These are phyloP conservation scores for Fusarium illudens DNA, from an alignment of 2,329 filamentous ascomycete species.

Conservation along the genomic window DNA sequence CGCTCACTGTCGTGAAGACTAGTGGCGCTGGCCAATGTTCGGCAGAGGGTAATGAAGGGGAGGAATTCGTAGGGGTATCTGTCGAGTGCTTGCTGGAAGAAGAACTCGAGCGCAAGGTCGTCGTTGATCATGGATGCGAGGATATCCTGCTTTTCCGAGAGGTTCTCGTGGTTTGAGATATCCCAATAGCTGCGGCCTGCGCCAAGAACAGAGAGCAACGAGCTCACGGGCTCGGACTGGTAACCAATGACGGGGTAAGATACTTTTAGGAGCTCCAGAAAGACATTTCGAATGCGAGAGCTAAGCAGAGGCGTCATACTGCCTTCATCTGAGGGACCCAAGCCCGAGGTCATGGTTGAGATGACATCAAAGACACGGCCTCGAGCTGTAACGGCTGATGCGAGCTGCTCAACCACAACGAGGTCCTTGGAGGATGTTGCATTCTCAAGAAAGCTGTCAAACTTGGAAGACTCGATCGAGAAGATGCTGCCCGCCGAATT, in stretches of 20 bases:
- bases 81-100: constrained; percentile 73
- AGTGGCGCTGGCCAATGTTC: constrained; percentile 61
- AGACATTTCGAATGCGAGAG: constrained; percentile 68
- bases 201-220: constrained; percentile 71
- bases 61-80: constrained; percentile 88
- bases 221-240: constrained; percentile 72
- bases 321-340: constrained; percentile 56
- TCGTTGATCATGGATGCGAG: constrained; percentile 48
- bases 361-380: constrained; percentile 64
- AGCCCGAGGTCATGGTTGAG: constrained; percentile 56
- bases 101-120: constrained; percentile 61
- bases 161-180: constrained; percentile 50
- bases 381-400: constrained; percentile 57
- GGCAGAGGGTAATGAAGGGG: constrained; percentile 78
- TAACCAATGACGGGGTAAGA: constrained; percentile 75
- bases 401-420: constrained; percentile 60
- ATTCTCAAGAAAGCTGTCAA: constrained; percentile 65
- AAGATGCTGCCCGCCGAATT: constrained; percentile 70
- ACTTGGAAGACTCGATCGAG: constrained; percentile 67
- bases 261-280: constrained; percentile 76
- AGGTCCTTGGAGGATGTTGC: constrained; percentile 61
- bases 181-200: constrained; percentile 64
- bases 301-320: constrained; percentile 65
- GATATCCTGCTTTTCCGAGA: constrained; percentile 47
- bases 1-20: constrained; percentile 45